Conservation (phyloP, 208 protist genomes). For the Crithidia bombi region DNA sequence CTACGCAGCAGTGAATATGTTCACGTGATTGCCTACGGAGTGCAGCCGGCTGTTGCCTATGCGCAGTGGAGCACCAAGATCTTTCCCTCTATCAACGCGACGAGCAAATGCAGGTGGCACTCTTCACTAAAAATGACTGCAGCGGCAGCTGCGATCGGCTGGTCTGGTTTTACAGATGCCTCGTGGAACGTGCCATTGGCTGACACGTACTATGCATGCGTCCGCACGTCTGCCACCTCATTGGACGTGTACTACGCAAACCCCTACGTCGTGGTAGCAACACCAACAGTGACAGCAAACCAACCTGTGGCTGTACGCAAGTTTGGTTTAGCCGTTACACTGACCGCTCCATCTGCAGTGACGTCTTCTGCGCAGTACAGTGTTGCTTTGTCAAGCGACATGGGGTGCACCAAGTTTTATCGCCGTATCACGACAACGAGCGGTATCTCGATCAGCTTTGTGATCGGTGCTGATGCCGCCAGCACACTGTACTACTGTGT, state of each 20-base stretch:
- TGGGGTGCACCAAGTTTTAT: neutral
- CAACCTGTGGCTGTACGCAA: neutral
- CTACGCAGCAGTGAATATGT: conserved; percentile 4
- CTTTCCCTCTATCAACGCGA: neutral
- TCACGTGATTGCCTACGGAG: conserved; percentile 1
- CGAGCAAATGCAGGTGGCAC: conserved; percentile 17
- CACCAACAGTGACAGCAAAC: neutral
- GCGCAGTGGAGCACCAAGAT: neutral
- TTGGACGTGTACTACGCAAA: conserved; percentile 4
- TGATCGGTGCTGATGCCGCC: neutral
- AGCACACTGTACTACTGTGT: conserved; percentile 13
- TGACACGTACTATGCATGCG: conserved; percentile 20
- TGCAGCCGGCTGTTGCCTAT: neutral
- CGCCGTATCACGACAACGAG: neutral
- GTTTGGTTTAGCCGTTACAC: neutral
- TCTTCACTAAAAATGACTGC: conserved; percentile 1
- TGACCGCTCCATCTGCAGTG: neutral
- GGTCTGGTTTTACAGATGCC: conserved; percentile 1
- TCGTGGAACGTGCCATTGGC: neutral
- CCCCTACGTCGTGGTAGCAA: neutral
- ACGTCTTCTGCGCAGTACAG: neutral
- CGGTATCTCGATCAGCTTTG: neutral
- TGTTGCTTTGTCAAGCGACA: neutral
- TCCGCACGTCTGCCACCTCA: neutral
- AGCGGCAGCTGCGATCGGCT: neutral